Evolutionary conservation across 805 yeast genomes (phyloP), one percentile per base, ranked within the genome.

Genomic region (Phaffomyces antillensis): DNA sequence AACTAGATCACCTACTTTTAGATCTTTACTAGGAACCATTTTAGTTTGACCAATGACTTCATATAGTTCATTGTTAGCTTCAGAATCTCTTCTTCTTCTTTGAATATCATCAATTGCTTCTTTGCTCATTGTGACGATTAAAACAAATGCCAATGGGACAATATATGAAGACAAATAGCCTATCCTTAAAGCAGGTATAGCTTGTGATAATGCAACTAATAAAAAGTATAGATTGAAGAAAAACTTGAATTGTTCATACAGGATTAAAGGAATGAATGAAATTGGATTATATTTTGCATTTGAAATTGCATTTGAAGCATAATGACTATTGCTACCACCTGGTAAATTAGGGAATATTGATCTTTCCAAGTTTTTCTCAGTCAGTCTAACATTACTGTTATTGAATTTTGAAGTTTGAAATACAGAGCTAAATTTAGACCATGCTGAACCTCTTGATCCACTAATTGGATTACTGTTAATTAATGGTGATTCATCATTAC

Each of bases 231-330:
- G 68, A 65, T 93, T 93, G 74, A 89, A 93, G 66, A 93, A 93
- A 63, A 93, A 91, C 68, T 90, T 89, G 79, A 93, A 93, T 70
- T 93, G 99, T 62, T 91, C 96, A 63, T 86, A 95, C 28, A 93
- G 73, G 44, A 93, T 80, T 37, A 87, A 73, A 4, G 99, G 99
- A 10, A 93, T 66, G 58, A 93, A 93, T 2, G 96, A 81, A 33
- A 88, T 61, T 3, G 93, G 86, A 55, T 86, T 86, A 66, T 93
- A 93, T 65, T 90, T 91, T 20, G 99, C 98, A 64, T 93, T 93
- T 39, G 96, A 86, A 13, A 93, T 76, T 7, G 93, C 86, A 62
- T 93, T 93, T 12, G 87, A 66, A 2, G 93, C 69, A 45, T 67
- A 69, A 40, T 54, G 61, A 40, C 61, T 47, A 7, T 64, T 65